These are phyloP conservation scores for Theobroma cacao DNA, from an alignment of 345 rosid genomes.

Conservation along the genomic window DNA sequence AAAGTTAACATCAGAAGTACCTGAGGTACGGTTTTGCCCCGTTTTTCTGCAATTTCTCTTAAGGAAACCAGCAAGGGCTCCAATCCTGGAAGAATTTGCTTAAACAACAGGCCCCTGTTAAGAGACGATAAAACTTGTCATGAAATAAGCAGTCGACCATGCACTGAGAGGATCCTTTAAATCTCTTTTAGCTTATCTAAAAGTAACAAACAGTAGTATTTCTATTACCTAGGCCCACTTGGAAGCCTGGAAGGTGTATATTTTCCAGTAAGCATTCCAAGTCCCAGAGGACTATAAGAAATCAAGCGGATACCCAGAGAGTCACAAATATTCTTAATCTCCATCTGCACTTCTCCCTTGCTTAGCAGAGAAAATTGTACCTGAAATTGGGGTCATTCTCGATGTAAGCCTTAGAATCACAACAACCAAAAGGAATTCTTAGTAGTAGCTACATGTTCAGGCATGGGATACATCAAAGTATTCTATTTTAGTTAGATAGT, in stretches of 20 bases:
- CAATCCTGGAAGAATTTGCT: conserved; percentile 83
- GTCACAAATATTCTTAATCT: conserved; percentile 61
- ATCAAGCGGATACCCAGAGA: conserved; percentile 67
- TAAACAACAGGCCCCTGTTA: conserved; percentile 63
- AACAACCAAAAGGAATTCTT: background rate
- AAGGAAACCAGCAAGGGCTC: conserved; percentile 56
- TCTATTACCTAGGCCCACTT: conserved; percentile 67
- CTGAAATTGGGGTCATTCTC: conserved; percentile 25
- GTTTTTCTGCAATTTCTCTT: conserved; percentile 49
- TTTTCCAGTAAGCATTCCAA: conserved; percentile 95
- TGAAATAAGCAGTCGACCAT: background rate
- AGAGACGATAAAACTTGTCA: background rate
- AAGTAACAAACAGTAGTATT: background rate
- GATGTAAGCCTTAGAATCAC: background rate
- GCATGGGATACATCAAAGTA: background rate
- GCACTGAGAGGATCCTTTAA: background rate
- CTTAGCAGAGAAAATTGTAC: conserved; percentile 88
- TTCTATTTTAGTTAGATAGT: background rate
- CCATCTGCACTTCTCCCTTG: conserved; percentile 76
- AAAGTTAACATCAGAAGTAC: conserved; percentile 21
- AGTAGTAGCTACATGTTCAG: background rate
- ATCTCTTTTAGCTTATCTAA: background rate
- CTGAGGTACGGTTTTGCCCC: conserved; percentile 71
- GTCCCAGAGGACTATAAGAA: conserved; percentile 87
- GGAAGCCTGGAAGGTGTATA: conserved; percentile 73